Conservation (phyloP, 2,329 filamentous ascomycete species). For the Escovopsis sp. region DNA sequence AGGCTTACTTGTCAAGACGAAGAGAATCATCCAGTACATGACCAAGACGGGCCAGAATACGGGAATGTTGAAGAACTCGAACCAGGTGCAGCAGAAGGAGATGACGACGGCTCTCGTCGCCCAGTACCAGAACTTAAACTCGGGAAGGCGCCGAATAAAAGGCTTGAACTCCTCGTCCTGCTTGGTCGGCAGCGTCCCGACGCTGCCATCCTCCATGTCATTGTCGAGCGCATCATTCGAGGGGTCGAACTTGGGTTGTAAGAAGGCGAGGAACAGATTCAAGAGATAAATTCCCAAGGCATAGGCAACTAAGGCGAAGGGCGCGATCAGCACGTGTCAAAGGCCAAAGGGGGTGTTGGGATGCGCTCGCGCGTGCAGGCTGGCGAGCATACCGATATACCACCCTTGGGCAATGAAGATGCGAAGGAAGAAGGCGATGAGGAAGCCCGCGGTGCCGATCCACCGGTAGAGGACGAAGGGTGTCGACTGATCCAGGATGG, state of each 20-base stretch:
- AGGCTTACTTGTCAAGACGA: slow-evolving; percentile 79
- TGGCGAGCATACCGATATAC: slow-evolving; percentile 72
- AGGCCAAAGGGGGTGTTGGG: no score
- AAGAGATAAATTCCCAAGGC: slow-evolving; percentile 96
- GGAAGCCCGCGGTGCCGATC: slow-evolving; percentile 62
- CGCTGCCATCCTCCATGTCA: slow-evolving; percentile 86
- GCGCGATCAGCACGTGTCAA: neutral
- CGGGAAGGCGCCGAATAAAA: slow-evolving; percentile 87
- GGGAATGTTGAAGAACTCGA: slow-evolving; percentile 85
- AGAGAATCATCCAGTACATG: slow-evolving; percentile 97
- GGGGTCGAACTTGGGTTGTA: slow-evolving; percentile 97
- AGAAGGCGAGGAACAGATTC: slow-evolving; percentile 96
- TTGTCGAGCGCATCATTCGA: slow-evolving; percentile 83
- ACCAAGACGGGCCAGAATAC: slow-evolving; percentile 99
- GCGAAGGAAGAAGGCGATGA: slow-evolving; percentile 73
- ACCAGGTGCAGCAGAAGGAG: slow-evolving; percentile 81
- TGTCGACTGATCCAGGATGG: slow-evolving; percentile 84
- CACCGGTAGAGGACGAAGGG: slow-evolving; percentile 84
- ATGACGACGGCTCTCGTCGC: slow-evolving; percentile 78
- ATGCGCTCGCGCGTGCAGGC: no score
- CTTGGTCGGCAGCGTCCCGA: slow-evolving; percentile 75
- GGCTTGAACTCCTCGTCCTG: slow-evolving; percentile 95
- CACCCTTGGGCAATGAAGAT: slow-evolving; percentile 90
- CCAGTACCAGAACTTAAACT: slow-evolving; percentile 99
- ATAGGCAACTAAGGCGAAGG: slow-evolving; percentile 59